phyloP scores from a whole-genome alignment of 228 moss, liverwort and hornwort genomes.

The Sphagnum fallax region DNA sequence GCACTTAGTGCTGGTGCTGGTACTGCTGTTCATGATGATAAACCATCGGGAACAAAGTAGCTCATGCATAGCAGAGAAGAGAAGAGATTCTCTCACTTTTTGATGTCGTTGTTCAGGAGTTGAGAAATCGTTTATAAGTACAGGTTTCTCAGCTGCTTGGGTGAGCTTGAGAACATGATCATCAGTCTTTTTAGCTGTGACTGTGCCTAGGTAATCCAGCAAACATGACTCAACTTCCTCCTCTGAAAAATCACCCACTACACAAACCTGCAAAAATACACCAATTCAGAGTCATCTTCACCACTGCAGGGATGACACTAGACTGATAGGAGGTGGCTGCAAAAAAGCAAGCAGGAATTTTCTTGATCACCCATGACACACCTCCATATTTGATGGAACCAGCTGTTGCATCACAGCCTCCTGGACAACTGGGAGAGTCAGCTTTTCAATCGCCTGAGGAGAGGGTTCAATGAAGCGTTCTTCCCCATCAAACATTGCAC shows the following conservation, averaged over 20 bases:
- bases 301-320: no score
- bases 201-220: slow-evolving; percentile 90
- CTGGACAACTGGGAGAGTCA: slow-evolving; percentile 73
- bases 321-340: no score
- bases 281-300: neutral
- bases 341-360: no score
- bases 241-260: slow-evolving; percentile 90
- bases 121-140: slow-evolving; percentile 66
- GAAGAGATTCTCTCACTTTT: slow-evolving; percentile 33
- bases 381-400: slow-evolving; percentile 98
- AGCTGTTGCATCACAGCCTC: slow-evolving; percentile 96
- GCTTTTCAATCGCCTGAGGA: slow-evolving; percentile 81
- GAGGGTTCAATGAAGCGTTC: slow-evolving; percentile 98
- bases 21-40: no score
- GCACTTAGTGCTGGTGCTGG: no score
- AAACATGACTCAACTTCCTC: slow-evolving; percentile 93
- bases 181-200: slow-evolving; percentile 39
- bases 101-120: slow-evolving; percentile 73
- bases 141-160: slow-evolving; percentile 80
- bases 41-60: no score
- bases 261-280: slow-evolving; percentile 62
- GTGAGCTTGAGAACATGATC: slow-evolving; percentile 30
- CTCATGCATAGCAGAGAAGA: no score
- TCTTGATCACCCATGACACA: slow-evolving; percentile 5
- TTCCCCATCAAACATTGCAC: slow-evolving; percentile 91